Base-by-base conservation (phyloP, 2,329 filamentous ascomycete genomes). In the Phaeomoniella chlamydospora region DNA sequence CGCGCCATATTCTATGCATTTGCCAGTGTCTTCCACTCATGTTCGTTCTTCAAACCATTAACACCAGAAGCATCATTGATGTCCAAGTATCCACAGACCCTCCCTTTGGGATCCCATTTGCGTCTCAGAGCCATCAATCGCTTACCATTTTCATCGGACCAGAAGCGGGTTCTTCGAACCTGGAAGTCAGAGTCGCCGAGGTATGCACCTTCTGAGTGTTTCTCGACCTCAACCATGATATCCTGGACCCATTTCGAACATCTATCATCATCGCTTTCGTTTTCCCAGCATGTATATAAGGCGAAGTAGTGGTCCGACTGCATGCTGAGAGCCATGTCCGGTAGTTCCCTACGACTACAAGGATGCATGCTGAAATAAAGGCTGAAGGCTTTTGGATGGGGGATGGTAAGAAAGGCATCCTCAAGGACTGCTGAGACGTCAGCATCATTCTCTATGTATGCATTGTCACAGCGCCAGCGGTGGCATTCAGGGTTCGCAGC, bases 291-390 rank as follows among this genome's bases (percentile, higher is more conserved):
- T 0, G 63, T 56, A 43, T 72, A 73, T 2, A 68, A 37, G 2
- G 68, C 66, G 45, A 73, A 65, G 48, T 73, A 73, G 46, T 73
- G 68, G 43, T 73, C 69, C 0, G 58, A 60, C 37, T 71, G 67
- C 61, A 72, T 61, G 17, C 59, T 66, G 11, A 71, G 50, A 3
- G 69, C 69, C 69, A 73, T 73, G 38, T 67, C 63, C 1, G 58
- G 55, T 22, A 64, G 49, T 18, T 41, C 31, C 3, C 58, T 49
- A 16, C 56, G 50, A 29, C 61, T 67, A 17, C 57, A 58, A 1
- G 69, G 69, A 18, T 53, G 55, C 67, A 72, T 71, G 6, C 60
- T 46, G 44, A 59, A 69, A 58, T 66, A 73, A 9, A 72, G 49
- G 1, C 64, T 50, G 33, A 63, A 66, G 1, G 60, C 53, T 45